phyloP scores from a whole-genome alignment of 2,329 filamentous ascomycete genomes.

The Zarea fungicola region DNA sequence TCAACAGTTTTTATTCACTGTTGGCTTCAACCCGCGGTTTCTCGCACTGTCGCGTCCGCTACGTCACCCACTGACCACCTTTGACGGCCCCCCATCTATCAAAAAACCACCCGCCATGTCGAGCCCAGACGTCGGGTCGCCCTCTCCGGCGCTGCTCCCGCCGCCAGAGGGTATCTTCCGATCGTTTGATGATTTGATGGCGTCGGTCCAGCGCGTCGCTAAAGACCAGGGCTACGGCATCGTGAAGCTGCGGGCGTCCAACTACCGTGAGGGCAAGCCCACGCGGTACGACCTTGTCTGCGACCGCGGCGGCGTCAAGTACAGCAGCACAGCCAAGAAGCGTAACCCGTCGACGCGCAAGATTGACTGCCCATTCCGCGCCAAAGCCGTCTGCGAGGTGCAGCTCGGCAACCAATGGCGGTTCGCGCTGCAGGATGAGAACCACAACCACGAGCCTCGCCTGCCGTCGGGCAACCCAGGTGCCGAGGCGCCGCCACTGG shows the following conservation, averaged over 20 bases:
- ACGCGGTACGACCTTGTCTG: constrained; percentile 59
- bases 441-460: constrained; percentile 58
- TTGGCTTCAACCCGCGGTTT: constrained; percentile 5
- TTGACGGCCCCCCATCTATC: constrained; percentile 21
- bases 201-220: constrained; percentile 52
- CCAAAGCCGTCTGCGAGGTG: constrained; percentile 59
- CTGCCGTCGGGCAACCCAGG: constrained; percentile 48
- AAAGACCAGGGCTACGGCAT: constrained; percentile 60
- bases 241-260: constrained; percentile 57
- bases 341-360: constrained; percentile 59
- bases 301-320: constrained; percentile 59
- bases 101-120: constrained; percentile 21
- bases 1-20: neutral
- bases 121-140: constrained; percentile 30
- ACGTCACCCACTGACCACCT: constrained; percentile 12
- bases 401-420: constrained; percentile 59
- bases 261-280: constrained; percentile 58
- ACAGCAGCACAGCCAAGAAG: constrained; percentile 61
- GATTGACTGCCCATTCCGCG: constrained; percentile 58
- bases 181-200: constrained; percentile 54
- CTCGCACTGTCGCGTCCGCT: constrained; percentile 11
- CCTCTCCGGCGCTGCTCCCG: constrained; percentile 44
- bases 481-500: constrained; percentile 53
- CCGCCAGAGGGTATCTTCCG: constrained; percentile 57
- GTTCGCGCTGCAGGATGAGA: constrained; percentile 55